Evolutionary conservation across 768 basidiomycete species (phyloP).

Genomic region (Fomitopsis serialis): DNA sequence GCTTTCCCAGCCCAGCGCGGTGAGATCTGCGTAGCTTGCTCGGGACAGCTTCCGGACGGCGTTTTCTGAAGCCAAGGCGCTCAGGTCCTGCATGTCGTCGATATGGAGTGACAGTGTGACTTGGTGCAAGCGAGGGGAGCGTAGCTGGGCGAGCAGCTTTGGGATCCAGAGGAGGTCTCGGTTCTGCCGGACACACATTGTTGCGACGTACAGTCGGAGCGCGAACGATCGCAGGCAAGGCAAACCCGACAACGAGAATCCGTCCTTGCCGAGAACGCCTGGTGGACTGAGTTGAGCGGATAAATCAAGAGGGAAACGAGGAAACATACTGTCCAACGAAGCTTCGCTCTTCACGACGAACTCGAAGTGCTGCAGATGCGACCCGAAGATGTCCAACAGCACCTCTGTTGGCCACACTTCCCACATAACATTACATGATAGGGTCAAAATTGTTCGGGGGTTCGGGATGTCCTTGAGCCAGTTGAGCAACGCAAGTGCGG

Average conservation of each 20-base stretch:
- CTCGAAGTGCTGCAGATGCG: not conserved
- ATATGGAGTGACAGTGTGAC: conserved; percentile 14
- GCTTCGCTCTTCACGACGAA: not conserved
- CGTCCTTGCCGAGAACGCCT: not conserved
- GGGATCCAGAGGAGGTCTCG: conserved; percentile 16
- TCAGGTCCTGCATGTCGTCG: conserved; percentile 18
- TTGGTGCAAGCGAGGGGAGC: conserved; percentile 6
- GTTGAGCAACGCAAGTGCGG: too few species aligned
- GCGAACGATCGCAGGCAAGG: conserved; percentile 12
- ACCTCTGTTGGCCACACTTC: not conserved
- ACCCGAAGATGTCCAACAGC: not conserved
- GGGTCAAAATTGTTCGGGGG: not conserved
- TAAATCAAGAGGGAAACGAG: too few species aligned
- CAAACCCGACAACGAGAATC: conserved; percentile 11
- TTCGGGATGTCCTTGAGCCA: too few species aligned
- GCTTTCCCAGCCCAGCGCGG: not conserved
- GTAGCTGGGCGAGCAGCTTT: conserved; percentile 12
- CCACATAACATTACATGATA: not conserved
- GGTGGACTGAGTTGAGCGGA: too few species aligned
- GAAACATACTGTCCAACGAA: not conserved
- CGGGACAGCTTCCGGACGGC: not conserved
- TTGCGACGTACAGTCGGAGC: conserved; percentile 14
- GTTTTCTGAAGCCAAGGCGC: conserved; percentile 20
- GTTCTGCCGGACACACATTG: conserved; percentile 22
- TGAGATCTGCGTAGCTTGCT: conserved; percentile 15